These are phyloP conservation scores for Fusarium burgessii DNA, from an alignment of 2,329 filamentous ascomycete genomes.

Conservation along the genomic window DNA sequence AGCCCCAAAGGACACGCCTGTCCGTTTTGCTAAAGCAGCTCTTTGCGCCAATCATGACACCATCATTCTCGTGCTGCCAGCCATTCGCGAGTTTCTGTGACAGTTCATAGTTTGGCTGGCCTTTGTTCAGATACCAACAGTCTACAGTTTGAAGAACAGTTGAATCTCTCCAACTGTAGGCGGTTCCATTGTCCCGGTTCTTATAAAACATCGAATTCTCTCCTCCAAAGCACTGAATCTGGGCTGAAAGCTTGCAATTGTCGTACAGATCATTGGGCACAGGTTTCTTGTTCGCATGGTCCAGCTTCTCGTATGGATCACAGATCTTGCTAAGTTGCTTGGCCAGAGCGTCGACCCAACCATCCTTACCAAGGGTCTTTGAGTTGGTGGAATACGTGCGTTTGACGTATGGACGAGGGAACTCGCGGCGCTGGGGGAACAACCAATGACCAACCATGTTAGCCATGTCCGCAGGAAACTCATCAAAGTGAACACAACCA, in stretches of 20 bases:
- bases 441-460: neutral
- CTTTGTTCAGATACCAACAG: neutral
- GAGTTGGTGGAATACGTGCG: neutral
- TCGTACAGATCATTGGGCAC: fast-evolving
- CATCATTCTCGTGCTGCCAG: neutral
- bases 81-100: neutral
- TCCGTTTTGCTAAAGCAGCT: neutral
- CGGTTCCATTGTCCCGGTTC: neutral
- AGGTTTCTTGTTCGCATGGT: neutral
- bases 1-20: neutral
- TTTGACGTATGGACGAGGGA: neutral
- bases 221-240: neutral
- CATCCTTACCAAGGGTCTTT: neutral
- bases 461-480: neutral
- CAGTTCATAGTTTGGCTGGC: fast-evolving
- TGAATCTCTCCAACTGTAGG: neutral
- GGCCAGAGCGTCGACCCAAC: neutral
- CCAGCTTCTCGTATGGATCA: neutral
- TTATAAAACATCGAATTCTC: neutral
- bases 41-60: neutral
- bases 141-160: neutral
- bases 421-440: neutral
- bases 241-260: neutral
- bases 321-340: neutral
- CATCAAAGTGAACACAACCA: neutral